Base-by-base conservation (phyloP, 108 stramenopile genomes). In the Conticribra weissflogii region DNA sequence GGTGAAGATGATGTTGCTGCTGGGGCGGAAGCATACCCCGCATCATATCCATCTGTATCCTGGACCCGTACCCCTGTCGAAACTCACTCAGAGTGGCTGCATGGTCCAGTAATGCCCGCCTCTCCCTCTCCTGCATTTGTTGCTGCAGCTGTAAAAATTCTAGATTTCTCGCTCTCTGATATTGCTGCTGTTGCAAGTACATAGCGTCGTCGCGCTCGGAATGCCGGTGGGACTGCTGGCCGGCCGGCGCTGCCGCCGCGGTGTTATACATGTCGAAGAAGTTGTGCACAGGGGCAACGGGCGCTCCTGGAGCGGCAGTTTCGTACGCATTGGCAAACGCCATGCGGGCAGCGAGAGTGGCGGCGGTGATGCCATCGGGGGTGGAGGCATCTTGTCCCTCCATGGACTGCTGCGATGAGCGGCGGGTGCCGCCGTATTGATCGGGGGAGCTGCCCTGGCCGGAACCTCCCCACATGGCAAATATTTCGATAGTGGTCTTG, bases 1-100 rank as follows among this genome's bases (percentile, higher is more conserved):
- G n/a, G n/a, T n/a, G n/a, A n/a, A n/a, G n/a, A n/a, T n/a, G n/a
- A n/a, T n/a, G n/a, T n/a, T n/a, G n/a, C n/a, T n/a, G n/a, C n/a
- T n/a, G n/a, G n/a, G n/a, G n/a, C n/a, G n/a, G n/a, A n/a, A n/a
- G n/a, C 52, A 71, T 71, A 56, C 71, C 70, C 51, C 59, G 56
- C 68, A 78, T 66, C 49, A 78, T 54, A 27, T 71, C 70, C 51
- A 78, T 44, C 46, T 78, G 68, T 29, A 59, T 70, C 58, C 69
- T 56, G 12, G 47, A 24, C 46, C 76, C 54, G 41, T 77, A 67
- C 27, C 54, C 66, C 44, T 78, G 70, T 60, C 71, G 77, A 50
- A 70, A 53, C 22, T 70, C 68, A 50, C 64, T 77, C 48, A 65
- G 69, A 5, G 76, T 53, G 1, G 54, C 54, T 2, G 70, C 77